Base-by-base conservation (phyloP, 768 basidiomycete species). In the Pulveroboletus ravenelii region DNA sequence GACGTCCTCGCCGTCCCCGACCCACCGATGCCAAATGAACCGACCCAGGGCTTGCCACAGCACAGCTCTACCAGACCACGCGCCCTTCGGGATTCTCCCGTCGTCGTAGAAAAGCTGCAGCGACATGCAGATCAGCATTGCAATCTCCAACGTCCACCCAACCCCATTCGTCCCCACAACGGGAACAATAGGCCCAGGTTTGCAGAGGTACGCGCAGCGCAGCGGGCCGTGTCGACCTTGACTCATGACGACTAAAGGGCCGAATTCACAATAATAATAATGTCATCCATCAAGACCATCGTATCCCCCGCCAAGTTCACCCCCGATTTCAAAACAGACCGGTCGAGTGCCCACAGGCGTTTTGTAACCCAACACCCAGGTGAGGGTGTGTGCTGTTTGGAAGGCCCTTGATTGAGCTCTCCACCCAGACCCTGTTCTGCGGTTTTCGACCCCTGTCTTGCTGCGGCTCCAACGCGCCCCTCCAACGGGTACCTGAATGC, bases 311-410 rank as follows among this genome's bases (percentile, higher is more conserved):
- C 3, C 13, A 13, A 13, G 0, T 34, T 12, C 40, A 50, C 2
- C 40, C 60, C 25, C 63, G 51, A 43, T 31, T 41, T 0, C 63
- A 18, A 48, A 47, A 41, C 5, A 20, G 10, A 6, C 39, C n/a
- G 3, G 5, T 5, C 7, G 36, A 41, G 10, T 14, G 13, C 23
- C 35, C 15, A 5, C 40, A 27, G 7, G 47, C 17, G 15, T 37
- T 34, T 1, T 53, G 45, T 41, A 0, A 10, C 39, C 23, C 52
- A 38, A 2, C 34, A 3, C 47, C 58, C 5, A 25, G 27, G 63
- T 51, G 54, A 58, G 58, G 6, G 0, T 23, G 3, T 2, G 3
- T 18, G 14, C 14, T 9, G 29, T 44, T 27, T 27, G 25, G 25
- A 27, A 1, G 25, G 5, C 1, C 25, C 25, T 27, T 27, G 3